These are phyloP conservation scores for Capsicum pubescens DNA, from an alignment of 257 asterid species.

Conservation along the genomic window DNA sequence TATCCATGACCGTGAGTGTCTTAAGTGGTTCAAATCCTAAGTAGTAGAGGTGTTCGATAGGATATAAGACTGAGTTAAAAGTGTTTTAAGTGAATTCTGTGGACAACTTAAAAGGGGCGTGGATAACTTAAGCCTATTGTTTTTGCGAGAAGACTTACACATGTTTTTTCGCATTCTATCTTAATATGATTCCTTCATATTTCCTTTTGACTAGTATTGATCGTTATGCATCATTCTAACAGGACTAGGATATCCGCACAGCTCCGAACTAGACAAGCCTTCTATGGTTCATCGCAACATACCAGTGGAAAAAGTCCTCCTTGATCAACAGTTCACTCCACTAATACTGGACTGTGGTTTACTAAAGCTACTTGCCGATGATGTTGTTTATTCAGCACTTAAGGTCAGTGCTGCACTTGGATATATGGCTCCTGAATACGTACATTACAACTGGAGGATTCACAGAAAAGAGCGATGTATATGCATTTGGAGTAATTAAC, in stretches of 20 bases:
- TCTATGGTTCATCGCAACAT: constrained; percentile 87
- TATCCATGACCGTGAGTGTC: too few species aligned
- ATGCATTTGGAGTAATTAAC: constrained; percentile 90
- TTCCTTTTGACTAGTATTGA: not conserved
- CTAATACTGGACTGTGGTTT: constrained; percentile 81
- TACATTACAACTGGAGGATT: constrained; percentile 82
- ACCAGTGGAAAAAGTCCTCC: constrained; percentile 74
- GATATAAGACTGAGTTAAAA: too few species aligned
- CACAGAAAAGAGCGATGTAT: constrained; percentile 95
- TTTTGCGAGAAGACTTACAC: not conserved
- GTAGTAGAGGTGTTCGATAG: too few species aligned
- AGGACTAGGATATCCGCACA: constrained; percentile 81
- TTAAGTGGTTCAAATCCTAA: too few species aligned
- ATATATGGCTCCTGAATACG: constrained; percentile 94
- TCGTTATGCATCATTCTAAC: constrained; percentile 31
- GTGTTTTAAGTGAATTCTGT: too few species aligned
- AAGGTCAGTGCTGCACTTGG: constrained; percentile 95
- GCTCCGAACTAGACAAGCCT: constrained; percentile 63
- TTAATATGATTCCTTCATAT: not conserved
- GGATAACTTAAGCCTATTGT: too few species aligned
- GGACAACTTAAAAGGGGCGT: too few species aligned
- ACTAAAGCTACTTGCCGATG: constrained; percentile 86
- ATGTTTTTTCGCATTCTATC: not conserved
- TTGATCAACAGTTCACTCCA: constrained; percentile 67
- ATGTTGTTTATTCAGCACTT: constrained; percentile 89